phyloP scores from a whole-genome alignment of 148 eudicot genomes.

The Spergularia bocconei region DNA sequence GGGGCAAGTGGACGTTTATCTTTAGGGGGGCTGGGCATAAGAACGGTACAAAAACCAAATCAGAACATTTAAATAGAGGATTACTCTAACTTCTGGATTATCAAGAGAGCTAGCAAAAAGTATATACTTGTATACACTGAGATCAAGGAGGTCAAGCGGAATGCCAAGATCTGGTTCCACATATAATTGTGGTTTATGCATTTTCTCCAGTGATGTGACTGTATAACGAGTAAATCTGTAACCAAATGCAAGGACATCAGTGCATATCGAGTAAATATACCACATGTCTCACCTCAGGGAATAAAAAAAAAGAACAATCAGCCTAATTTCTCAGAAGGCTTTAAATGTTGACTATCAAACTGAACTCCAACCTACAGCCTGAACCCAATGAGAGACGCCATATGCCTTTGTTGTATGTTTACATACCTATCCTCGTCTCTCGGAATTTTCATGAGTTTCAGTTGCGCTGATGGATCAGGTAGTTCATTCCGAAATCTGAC shows the following conservation, averaged over 20 bases:
- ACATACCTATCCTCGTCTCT: constrained; percentile 86
- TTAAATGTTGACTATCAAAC: neutral
- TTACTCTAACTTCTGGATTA: neutral
- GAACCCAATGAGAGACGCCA: neutral
- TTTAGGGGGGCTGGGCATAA: constrained; percentile 62
- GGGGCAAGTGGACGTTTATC: constrained; percentile 66
- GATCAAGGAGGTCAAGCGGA: constrained; percentile 97
- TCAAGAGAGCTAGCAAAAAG: constrained; percentile 9
- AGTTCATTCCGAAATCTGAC: constrained; percentile 90
- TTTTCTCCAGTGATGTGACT: constrained; percentile 83
- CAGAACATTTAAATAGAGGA: neutral
- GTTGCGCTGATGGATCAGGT: constrained; percentile 91
- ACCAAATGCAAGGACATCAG: constrained; percentile 15
- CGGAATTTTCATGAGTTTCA: constrained; percentile 66
- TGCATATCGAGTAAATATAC: neutral
- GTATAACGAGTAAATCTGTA: constrained; percentile 84
- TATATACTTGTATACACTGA: constrained; percentile 86
- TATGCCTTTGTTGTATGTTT: too few species aligned
- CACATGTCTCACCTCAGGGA: neutral
- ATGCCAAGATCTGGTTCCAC: constrained; percentile 97
- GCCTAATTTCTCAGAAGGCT: too few species aligned
- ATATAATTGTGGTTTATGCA: constrained; percentile 87
- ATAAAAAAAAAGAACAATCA: neutral
- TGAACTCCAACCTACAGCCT: neutral
- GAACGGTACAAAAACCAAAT: neutral